Percentiles rank a stretch among this genome's conserved stretches.
These are phyloP conservation scores for Debaryomycetaceae sp. DNA, from an alignment of 1,139 yeast species.

Conservation along the genomic window DNA sequence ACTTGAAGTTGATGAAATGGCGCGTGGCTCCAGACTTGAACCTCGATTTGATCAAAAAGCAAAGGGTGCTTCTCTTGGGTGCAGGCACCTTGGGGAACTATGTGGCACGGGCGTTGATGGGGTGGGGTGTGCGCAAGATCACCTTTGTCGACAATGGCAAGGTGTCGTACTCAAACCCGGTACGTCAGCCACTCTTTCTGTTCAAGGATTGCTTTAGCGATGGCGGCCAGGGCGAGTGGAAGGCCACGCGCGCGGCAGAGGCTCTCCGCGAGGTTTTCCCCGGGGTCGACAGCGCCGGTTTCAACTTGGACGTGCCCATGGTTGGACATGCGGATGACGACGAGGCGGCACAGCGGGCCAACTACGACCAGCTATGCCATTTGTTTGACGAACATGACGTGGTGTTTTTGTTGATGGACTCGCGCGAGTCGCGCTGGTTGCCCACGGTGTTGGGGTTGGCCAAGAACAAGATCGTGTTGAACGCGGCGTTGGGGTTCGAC, in stretches of 20 bases:
- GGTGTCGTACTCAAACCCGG: conserved; percentile 91
- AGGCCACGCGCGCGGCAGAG: conserved; percentile 75
- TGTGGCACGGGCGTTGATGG: conserved; percentile 77
- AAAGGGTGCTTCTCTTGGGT: conserved; percentile 76
- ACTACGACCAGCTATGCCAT: conserved; percentile 47
- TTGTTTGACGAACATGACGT: conserved; percentile 72
- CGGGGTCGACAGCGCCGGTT: conserved; percentile 60
- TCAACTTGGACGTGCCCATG: conserved; percentile 81
- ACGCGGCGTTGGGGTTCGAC: conserved; percentile 94
- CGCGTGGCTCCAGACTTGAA: conserved; percentile 80
- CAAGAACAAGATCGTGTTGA: conserved; percentile 66
- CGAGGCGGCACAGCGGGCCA: conserved; percentile 43
- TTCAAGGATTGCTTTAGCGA: conserved; percentile 74
- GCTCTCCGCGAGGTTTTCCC: conserved; percentile 75
- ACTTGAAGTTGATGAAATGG: conserved; percentile 94
- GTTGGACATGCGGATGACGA: conserved; percentile 63
- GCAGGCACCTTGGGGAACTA: conserved; percentile 96
- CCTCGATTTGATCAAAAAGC: conserved; percentile 54
- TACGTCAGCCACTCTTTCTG: conserved; percentile 80
- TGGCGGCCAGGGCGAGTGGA: conserved; percentile 52
- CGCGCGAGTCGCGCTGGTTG: conserved; percentile 93
- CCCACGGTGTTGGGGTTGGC: conserved; percentile 80
- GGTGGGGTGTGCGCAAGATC: conserved; percentile 88
- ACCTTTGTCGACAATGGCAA: conserved; percentile 88
- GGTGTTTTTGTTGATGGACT: conserved; percentile 80